Evolutionary conservation across 1,139 yeast genomes (phyloP), one percentile per base, ranked within the genome.

Genomic region (Barnettozyma hawaiiensis): DNA sequence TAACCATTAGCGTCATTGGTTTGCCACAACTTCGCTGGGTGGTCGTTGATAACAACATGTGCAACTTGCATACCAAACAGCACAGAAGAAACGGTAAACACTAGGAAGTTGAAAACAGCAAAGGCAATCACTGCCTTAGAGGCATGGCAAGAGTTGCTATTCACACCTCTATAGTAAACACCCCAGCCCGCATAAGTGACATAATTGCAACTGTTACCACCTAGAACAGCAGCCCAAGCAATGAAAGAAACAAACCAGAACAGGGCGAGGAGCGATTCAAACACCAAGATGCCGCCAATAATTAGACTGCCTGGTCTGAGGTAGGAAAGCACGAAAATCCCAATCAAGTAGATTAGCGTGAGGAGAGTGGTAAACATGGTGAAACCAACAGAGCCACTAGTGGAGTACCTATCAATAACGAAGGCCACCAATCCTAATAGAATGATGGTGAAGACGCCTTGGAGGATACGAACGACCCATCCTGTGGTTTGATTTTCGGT

Each of bases 51-150:
- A 4, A 42, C 28, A 21, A 49, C 44, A 18, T 32, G 40, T 7
- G 46, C 33, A 18, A 42, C 43, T 21, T 32, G 43, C 5, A 47
- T 7, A 3, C 46, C 47, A 26, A 47, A 10, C 7, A 44, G 24
- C 14, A 43, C 31, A 15, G 48, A 20, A 4, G 48, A 37, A 21
- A 41, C 14, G 3, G 47, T 20, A 34, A 47, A 45, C 14, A 47
- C 38, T 4, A 43, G 28, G 41, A 49, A 50, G 27, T 43, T 43
- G 37, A 51, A 44, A 2, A 50, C 35, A 37, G 44, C 48, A 37
- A 46, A 48, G 14, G 52, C 55, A 28, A 51, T 47, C 3, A 42
- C 51, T 3, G 53, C 55, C 37, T 50, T 50, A 3, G 48, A 34
- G 11, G 50, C 29, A 19, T 40, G 35, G 31, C 55, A 51, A 8